Conservation (phyloP, 306 rosid species). For the Lathyrus aphaca region DNA sequence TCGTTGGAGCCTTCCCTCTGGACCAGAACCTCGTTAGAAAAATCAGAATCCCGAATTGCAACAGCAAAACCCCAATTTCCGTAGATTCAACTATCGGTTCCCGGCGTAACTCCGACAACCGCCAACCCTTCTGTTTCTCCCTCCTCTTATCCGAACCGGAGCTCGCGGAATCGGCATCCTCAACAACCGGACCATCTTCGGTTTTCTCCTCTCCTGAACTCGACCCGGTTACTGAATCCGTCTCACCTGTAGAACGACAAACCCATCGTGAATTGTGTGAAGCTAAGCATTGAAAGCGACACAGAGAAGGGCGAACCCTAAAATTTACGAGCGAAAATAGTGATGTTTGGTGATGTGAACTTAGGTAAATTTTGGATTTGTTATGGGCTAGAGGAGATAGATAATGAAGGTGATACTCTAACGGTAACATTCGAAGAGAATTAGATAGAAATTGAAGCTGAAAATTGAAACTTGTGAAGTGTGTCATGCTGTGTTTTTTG, state of each 20-base stretch:
- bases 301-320: conserved; percentile 47
- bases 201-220: conserved; percentile 52
- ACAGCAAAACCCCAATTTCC: conserved; percentile 71
- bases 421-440: conserved; percentile 57
- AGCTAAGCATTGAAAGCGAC: conserved; percentile 35
- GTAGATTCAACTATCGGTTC: conserved; percentile 81
- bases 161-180: conserved; percentile 5
- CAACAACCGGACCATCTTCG: conserved; percentile 60
- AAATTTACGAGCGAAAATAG: conserved; percentile 50
- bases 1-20: conserved; percentile 51
- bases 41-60: conserved; percentile 77
- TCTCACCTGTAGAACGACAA: conserved; percentile 48
- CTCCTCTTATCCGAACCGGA: conserved; percentile 61
- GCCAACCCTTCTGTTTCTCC: conserved; percentile 77
- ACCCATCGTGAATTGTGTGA: conserved; percentile 43
- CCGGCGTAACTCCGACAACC: conserved; percentile 85
- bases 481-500: conserved; percentile 13
- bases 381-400: conserved; percentile 54
- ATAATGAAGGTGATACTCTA: conserved; percentile 54
- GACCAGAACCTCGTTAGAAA: conserved; percentile 82
- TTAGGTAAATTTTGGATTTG: conserved; percentile 39
- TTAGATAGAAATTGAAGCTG: conserved; percentile 24
- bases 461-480: conserved; percentile 34
- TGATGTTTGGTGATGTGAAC: conserved; percentile 48
- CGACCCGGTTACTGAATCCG: conserved; percentile 65